These are phyloP conservation scores for Tothia fuscella DNA, from an alignment of 2,329 filamentous ascomycete species.

Conservation along the genomic window DNA sequence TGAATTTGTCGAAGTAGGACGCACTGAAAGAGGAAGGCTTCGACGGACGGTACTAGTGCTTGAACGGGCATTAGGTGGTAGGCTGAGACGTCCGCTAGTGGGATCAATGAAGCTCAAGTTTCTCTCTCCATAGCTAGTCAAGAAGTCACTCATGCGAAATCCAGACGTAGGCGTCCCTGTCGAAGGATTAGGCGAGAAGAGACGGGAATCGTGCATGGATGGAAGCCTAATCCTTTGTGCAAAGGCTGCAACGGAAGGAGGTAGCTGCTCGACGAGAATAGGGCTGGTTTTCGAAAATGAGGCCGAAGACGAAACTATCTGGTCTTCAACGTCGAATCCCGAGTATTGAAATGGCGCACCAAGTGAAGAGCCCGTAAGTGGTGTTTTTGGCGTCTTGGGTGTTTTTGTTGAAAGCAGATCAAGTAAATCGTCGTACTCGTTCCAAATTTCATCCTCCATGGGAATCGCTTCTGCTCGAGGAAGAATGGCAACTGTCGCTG, in stretches of 20 bases:
- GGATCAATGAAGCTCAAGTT: conserved; percentile 26
- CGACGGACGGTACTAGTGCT: conserved; percentile 9
- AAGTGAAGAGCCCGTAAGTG: conserved; percentile 42
- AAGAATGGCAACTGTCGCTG: conserved; percentile 53
- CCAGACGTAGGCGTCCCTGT: conserved; percentile 39
- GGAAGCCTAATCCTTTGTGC: conserved; percentile 7
- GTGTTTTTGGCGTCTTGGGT: conserved; percentile 24
- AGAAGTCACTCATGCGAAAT: conserved; percentile 41
- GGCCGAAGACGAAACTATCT: conserved; percentile 14
- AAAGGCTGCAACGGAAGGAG: conserved; percentile 6
- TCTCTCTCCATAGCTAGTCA: conserved; percentile 38
- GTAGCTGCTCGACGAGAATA: not conserved
- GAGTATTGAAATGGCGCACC: conserved; percentile 41
- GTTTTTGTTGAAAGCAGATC: conserved; percentile 41
- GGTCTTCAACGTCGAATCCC: conserved; percentile 21
- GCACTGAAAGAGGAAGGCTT: conserved; percentile 11
- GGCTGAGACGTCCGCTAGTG: conserved; percentile 23
- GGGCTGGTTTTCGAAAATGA: no score
- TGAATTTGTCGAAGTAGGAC: conserved; percentile 29
- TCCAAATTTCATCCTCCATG: conserved; percentile 81
- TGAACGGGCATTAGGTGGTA: conserved; percentile 5
- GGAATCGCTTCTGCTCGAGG: conserved; percentile 50
- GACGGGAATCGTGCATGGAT: conserved; percentile 25
- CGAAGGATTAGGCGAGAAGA: conserved; percentile 38
- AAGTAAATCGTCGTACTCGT: conserved; percentile 83